Conservation (phyloP, 768 basidiomycete species). For the Rickenella mellea region DNA sequence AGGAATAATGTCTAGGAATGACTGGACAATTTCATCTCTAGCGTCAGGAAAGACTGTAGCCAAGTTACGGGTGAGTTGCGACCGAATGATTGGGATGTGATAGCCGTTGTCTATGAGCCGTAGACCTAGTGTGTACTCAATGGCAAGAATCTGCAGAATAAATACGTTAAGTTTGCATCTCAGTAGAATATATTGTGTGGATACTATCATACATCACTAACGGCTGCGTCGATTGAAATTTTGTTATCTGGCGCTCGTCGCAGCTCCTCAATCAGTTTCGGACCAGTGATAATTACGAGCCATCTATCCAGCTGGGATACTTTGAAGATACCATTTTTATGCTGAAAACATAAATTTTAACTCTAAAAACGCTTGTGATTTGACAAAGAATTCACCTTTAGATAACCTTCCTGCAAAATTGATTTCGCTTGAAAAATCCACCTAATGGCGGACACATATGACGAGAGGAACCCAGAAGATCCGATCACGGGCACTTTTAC, state of each 20-base stretch:
- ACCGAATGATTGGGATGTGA: constrained; percentile 7
- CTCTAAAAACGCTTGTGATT: no score
- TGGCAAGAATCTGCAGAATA: constrained; percentile 30
- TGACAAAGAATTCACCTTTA: no score
- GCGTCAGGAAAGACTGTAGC: constrained; percentile 6
- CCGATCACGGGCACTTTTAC: constrained; percentile 22
- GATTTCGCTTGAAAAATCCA: constrained; percentile 21
- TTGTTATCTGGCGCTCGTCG: constrained; percentile 29
- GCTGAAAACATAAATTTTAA: no score
- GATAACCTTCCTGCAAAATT: constrained; percentile 27
- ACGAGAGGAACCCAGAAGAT: constrained; percentile 22
- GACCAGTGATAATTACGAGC: constrained; percentile 26
- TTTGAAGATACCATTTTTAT: constrained; percentile 27
- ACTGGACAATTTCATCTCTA: constrained; percentile 25
- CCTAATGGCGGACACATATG: constrained; percentile 20
- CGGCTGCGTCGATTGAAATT: constrained; percentile 24
- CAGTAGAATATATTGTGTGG: no score
- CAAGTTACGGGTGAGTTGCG: constrained; percentile 8
- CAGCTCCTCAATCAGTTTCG: constrained; percentile 38
- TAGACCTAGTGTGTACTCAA: constrained; percentile 28
- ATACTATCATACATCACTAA: constrained; percentile 26
- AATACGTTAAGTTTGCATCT: no score
- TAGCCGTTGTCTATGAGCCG: no score
- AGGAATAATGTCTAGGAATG: constrained; percentile 31
- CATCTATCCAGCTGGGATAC: constrained; percentile 33